Percentiles rank a stretch among this genome's conserved stretches.
phyloP scores from a whole-genome alignment of 495 filamentous ascomycete genomes.

The Thozetella sp. region DNA sequence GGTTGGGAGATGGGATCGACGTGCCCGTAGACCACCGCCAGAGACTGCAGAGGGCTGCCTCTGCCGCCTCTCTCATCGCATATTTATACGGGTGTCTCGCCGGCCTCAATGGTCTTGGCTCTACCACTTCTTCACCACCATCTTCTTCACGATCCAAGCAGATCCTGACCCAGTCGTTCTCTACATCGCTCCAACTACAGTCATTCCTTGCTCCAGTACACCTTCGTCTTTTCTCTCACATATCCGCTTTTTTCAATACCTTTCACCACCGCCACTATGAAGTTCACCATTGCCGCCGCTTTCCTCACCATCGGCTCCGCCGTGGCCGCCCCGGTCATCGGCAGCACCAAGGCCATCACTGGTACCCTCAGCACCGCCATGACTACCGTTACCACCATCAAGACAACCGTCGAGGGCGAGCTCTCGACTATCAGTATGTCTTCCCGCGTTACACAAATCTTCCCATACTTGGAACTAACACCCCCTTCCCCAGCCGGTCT shows the following conservation, averaged over 20 bases:
- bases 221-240: no score
- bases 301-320: conserved; percentile 2
- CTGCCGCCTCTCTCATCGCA: no score
- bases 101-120: no score
- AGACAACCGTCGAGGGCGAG: background rate
- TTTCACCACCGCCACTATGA: background rate
- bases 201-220: background rate
- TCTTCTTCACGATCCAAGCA: background rate
- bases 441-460: background rate
- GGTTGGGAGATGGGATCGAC: background rate
- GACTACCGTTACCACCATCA: background rate
- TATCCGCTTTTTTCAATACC: no score
- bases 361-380: background rate
- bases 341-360: background rate
- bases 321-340: background rate
- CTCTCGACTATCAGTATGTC: background rate
- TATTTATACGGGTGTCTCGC: background rate
- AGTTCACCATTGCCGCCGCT: background rate
- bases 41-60: no score
- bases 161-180: background rate
- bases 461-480: background rate
- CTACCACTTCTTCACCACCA: background rate
- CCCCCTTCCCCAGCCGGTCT: background rate
- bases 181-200: background rate
- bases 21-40: no score